These are phyloP conservation scores for Dovyalis caffra DNA, from an alignment of 345 rosid species.

Conservation along the genomic window DNA sequence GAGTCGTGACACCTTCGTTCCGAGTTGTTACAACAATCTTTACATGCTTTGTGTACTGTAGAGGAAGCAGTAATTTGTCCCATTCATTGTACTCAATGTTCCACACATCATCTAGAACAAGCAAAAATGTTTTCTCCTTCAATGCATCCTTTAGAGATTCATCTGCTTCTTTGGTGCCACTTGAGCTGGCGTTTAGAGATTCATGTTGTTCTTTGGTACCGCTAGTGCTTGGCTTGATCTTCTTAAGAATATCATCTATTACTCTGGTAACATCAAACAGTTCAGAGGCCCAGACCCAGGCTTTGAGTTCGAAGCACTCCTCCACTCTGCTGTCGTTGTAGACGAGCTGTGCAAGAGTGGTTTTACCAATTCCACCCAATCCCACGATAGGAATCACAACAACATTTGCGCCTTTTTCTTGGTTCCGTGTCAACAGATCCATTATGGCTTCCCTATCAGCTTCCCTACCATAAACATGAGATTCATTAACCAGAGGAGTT, in stretches of 20 bases:
- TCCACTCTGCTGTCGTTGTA: not conserved
- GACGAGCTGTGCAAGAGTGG: conserved; percentile 14
- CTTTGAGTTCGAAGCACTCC: not conserved
- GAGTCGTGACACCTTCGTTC: not conserved
- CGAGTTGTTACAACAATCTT: conserved; percentile 9
- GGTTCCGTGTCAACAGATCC: not conserved
- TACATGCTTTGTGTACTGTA: not conserved
- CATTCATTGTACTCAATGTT: not conserved
- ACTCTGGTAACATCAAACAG: not conserved
- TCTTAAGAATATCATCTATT: not conserved
- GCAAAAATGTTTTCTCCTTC: not conserved
- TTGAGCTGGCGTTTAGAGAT: too few species aligned
- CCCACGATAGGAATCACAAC: conserved; percentile 21
- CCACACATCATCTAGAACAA: conserved; percentile 23
- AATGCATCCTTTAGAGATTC: not conserved
- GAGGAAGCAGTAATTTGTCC: not conserved
- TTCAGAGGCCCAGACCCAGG: conserved; percentile 9
- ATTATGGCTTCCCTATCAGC: conserved; percentile 20
- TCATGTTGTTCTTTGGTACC: not conserved
- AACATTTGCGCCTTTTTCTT: not conserved
- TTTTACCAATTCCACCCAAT: conserved; percentile 23
- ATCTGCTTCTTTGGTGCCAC: not conserved
- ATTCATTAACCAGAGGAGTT: conserved; percentile 7
- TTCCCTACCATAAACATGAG: conserved; percentile 18
- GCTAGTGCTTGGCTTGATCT: not conserved